phyloP scores from a whole-genome alignment of 768 basidiomycete species.

The Kwoniella heveanensis region DNA sequence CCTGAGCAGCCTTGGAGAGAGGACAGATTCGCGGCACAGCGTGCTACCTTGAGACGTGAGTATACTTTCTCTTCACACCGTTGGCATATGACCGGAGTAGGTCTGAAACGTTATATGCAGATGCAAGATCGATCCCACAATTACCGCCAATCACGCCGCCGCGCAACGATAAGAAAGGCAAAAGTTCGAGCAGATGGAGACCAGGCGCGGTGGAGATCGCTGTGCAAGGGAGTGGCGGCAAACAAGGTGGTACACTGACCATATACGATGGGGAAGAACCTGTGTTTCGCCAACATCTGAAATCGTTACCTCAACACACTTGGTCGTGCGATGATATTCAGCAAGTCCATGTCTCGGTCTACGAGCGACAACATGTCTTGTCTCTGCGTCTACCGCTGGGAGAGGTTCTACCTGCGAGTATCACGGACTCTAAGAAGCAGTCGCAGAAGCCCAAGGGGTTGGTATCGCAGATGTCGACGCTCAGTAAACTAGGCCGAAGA shows the following conservation, averaged over 20 bases:
- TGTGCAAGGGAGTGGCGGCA: conserved; percentile 11
- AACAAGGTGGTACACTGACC: conserved; percentile 14
- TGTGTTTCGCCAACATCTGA: background rate
- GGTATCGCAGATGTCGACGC: conserved; percentile 1
- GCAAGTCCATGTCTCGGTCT: conserved; percentile 20
- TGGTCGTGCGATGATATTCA: conserved; percentile 21
- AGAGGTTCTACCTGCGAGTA: background rate
- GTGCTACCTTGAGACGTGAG: conserved; percentile 27
- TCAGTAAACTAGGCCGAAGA: conserved; percentile 11
- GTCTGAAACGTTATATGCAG: too few species aligned
- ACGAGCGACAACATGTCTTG: conserved; percentile 7
- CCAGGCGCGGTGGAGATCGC: conserved; percentile 6
- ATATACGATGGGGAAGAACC: conserved; percentile 15
- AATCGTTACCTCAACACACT: conserved; percentile 2
- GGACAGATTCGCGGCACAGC: conserved; percentile 22
- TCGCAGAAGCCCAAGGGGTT: background rate
- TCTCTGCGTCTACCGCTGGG: conserved; percentile 2
- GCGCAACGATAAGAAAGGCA: background rate
- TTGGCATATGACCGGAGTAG: too few species aligned
- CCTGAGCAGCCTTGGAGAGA: conserved; percentile 2
- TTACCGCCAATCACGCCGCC: conserved; percentile 7
- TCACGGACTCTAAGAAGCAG: conserved; percentile 8
- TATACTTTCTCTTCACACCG: background rate
- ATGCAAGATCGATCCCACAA: conserved; percentile 21
- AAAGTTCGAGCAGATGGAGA: conserved; percentile 6